Percentiles rank a stretch among this genome's conserved stretches.
Conservation (phyloP, 495 filamentous ascomycete species). For the Amphirosellinia nigrospora region DNA sequence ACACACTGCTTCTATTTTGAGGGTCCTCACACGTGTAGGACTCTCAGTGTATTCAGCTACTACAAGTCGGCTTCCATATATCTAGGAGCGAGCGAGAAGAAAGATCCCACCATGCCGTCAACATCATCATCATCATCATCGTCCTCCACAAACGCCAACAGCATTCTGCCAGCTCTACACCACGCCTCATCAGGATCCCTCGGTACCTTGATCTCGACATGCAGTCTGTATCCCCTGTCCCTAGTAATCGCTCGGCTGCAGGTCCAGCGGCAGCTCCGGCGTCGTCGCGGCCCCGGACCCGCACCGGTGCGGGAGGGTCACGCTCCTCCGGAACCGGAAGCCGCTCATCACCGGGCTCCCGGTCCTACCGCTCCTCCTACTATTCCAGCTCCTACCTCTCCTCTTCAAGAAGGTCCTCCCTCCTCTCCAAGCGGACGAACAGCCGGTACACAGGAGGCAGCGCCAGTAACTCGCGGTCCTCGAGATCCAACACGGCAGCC, state of each 20-base stretch:
- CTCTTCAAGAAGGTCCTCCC: background rate
- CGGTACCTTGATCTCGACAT: slow-evolving; percentile 80
- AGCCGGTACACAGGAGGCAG: slow-evolving; percentile 24
- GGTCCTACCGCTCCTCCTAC: slow-evolving; percentile 13
- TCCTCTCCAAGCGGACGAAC: background rate
- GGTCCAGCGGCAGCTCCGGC: slow-evolving; percentile 69
- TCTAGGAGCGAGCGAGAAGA: background rate
- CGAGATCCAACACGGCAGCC: slow-evolving; percentile 3
- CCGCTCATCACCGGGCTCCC: background rate
- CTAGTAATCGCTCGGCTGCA: slow-evolving; percentile 86
- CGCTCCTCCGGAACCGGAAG: background rate
- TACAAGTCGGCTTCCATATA: slow-evolving; percentile 8
- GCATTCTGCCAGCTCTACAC: slow-evolving; percentile 79
- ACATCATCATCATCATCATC: slow-evolving; percentile 9
- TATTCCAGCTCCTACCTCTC: slow-evolving; percentile 18
- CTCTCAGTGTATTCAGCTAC: background rate
- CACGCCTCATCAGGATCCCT: slow-evolving; percentile 83
- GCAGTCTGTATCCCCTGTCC: slow-evolving; percentile 81
- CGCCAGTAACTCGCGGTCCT: slow-evolving; percentile 6
- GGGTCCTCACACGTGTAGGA: background rate
- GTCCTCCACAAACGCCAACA: slow-evolving; percentile 27
- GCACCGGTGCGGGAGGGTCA: background rate
- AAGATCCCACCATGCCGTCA: background rate
- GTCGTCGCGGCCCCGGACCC: slow-evolving; percentile 22
- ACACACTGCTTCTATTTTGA: background rate